These are phyloP conservation scores for Camellia oleifera DNA, from an alignment of 179 eudicot genomes.

Conservation along the genomic window DNA sequence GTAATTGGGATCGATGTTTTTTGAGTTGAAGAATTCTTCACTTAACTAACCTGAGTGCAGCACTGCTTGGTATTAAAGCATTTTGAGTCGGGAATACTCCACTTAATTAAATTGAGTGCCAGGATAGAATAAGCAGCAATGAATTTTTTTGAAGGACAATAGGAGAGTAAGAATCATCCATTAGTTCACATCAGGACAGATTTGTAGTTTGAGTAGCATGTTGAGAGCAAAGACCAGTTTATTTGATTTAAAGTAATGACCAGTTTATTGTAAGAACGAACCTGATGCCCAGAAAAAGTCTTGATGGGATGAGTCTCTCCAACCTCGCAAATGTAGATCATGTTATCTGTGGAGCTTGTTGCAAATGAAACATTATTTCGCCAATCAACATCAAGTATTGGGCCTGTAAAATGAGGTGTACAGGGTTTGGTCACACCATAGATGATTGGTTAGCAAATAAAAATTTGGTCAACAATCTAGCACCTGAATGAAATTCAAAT, in stretches of 20 bases:
- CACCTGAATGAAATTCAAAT: slow-evolving; percentile 65
- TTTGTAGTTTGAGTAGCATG: neutral
- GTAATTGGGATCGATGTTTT: too few species aligned
- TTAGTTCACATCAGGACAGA: neutral
- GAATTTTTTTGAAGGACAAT: too few species aligned
- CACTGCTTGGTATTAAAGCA: too few species aligned
- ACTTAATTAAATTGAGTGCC: too few species aligned
- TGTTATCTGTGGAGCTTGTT: slow-evolving; percentile 82
- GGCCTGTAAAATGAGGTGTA: slow-evolving; percentile 40
- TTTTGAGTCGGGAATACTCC: too few species aligned
- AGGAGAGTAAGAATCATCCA: too few species aligned
- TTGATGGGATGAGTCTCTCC: slow-evolving; percentile 65
- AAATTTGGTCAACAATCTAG: neutral
- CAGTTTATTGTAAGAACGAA: slow-evolving; percentile 17
- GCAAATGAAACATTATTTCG: slow-evolving; percentile 82
- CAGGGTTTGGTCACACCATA: neutral
- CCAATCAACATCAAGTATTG: slow-evolving; percentile 96
- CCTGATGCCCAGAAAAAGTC: slow-evolving; percentile 67
- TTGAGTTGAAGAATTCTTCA: too few species aligned
- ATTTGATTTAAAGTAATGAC: neutral
- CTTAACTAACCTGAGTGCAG: too few species aligned
- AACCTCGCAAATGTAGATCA: slow-evolving; percentile 83
- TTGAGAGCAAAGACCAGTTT: neutral
- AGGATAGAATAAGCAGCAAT: too few species aligned
- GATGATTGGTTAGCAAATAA: neutral